These are phyloP conservation scores for Podaxis pistillaris DNA, from an alignment of 768 basidiomycete genomes.

Conservation along the genomic window DNA sequence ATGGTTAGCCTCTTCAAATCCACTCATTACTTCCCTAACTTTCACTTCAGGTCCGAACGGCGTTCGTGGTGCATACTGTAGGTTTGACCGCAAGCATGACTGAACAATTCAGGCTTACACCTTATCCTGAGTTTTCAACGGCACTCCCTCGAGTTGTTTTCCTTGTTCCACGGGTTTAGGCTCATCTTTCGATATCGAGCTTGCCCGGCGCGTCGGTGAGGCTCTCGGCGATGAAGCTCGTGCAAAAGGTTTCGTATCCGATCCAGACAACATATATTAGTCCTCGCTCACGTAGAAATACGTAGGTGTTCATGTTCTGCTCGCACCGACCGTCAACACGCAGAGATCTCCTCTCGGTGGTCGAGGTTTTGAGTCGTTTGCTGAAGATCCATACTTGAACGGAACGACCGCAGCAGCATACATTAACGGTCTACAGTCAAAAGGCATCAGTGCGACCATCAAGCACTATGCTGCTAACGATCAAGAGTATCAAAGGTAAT, in stretches of 20 bases:
- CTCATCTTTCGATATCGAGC: conserved; percentile 53
- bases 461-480: conserved; percentile 68
- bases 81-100: conserved; percentile 33
- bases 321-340: conserved; percentile 67
- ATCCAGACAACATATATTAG: background rate
- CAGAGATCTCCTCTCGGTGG: conserved; percentile 59
- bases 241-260: conserved; percentile 38
- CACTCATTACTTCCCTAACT: background rate
- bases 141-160: conserved; percentile 55
- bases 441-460: conserved; percentile 58
- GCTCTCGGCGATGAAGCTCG: conserved; percentile 53
- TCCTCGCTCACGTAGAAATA: background rate
- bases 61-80: conserved; percentile 45
- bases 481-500: conserved; percentile 53
- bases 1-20: conserved; percentile 30
- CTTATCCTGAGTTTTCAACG: conserved; percentile 45
- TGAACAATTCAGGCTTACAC: conserved; percentile 31
- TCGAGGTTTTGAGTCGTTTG: conserved; percentile 60
- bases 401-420: conserved; percentile 59
- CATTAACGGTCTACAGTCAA: conserved; percentile 59
- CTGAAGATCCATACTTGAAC: conserved; percentile 58
- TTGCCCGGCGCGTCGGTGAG: conserved; percentile 44
- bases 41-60: conserved; percentile 43
- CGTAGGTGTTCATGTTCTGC: conserved; percentile 43
- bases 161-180: conserved; percentile 56